A percentile compares a stretch with the other conserved stretches of the same genome.
Conservation (phyloP, 1,284 basidiomycete genomes). For the Heterobasidion occidentale region DNA sequence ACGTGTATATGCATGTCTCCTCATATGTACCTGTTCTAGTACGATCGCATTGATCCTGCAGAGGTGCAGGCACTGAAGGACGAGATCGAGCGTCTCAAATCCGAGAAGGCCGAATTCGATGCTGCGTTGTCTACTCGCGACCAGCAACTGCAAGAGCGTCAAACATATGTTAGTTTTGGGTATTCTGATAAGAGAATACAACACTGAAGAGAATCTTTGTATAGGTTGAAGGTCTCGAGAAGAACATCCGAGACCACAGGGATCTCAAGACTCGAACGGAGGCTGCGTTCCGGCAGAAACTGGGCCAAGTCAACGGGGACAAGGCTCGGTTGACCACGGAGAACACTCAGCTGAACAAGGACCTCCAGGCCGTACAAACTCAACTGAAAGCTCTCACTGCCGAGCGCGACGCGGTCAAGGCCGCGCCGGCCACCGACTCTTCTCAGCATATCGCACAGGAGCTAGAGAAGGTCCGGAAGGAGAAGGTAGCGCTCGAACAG, state of each 20-base stretch:
- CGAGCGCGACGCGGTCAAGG: constrained; percentile 25
- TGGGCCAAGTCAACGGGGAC: constrained; percentile 22
- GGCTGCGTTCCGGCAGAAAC: constrained; percentile 23
- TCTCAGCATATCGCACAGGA: constrained; percentile 21
- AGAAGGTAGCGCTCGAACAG: constrained; percentile 36
- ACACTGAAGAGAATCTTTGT: background rate
- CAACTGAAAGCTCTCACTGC: constrained; percentile 20
- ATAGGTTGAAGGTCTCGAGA: constrained; percentile 7
- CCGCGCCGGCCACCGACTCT: constrained; percentile 12
- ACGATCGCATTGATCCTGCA: constrained; percentile 83
- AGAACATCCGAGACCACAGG: background rate
- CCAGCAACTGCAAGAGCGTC: constrained; percentile 31
- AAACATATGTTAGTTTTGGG: constrained; percentile 10
- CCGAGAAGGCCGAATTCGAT: constrained; percentile 22
- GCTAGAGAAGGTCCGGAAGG: constrained; percentile 30
- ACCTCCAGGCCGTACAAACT: constrained; percentile 17
- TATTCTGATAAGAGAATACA: background rate
- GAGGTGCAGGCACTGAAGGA: constrained; percentile 80
- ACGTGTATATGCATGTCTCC: background rate
- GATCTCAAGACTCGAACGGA: background rate
- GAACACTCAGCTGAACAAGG: constrained; percentile 27
- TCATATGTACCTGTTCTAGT: constrained; percentile 31
- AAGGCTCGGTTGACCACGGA: constrained; percentile 20
- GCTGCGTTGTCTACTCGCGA: constrained; percentile 7
- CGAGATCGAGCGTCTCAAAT: constrained; percentile 52